These are phyloP conservation scores for Thelonectria rubi DNA, from an alignment of 2,329 filamentous ascomycete species.

Conservation along the genomic window DNA sequence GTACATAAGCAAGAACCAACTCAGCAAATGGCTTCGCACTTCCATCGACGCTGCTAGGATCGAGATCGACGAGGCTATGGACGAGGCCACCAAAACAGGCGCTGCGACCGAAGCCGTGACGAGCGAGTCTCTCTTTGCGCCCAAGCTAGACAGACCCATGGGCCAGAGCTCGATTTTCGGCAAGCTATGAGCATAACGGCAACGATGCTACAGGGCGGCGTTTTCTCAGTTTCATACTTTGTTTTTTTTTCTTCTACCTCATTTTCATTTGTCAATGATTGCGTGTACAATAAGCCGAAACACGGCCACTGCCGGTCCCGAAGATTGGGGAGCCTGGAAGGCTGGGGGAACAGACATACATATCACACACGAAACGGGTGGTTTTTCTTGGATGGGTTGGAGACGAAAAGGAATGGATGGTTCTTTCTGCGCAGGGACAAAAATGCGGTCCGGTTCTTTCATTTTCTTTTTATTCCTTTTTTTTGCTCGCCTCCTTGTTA, in stretches of 20 bases:
- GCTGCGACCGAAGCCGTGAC: conserved; percentile 20
- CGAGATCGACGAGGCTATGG: conserved; percentile 46
- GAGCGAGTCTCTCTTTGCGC: conserved; percentile 34
- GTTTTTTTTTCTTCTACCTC: not conserved
- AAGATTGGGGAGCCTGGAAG: conserved; percentile 2
- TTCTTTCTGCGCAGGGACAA: conserved; percentile 2
- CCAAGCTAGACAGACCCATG: conserved; percentile 20
- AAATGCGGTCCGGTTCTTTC: conserved; percentile 13
- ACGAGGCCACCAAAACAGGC: conserved; percentile 42
- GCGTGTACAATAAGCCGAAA: conserved; percentile 27
- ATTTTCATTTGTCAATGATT: conserved; percentile 21
- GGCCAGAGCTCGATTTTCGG: conserved; percentile 20
- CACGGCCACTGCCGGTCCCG: not conserved
- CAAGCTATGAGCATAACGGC: conserved; percentile 17
- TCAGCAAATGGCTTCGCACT: conserved; percentile 72
- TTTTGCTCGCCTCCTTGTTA: not conserved
- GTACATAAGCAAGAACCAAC: conserved; percentile 72
- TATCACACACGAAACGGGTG: conserved; percentile 16
- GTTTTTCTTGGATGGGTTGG: conserved; percentile 31
- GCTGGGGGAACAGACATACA: conserved; percentile 21
- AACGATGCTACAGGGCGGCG: conserved; percentile 23
- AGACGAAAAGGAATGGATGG: conserved; percentile 20
- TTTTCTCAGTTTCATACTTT: conserved; percentile 15
- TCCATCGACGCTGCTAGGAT: conserved; percentile 51
- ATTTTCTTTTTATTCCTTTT: conserved; percentile 18